Percentiles rank a stretch among this genome's conserved stretches.
Conservation (phyloP, 805 yeast genomes). For the Komagataella pseudopastoris region DNA sequence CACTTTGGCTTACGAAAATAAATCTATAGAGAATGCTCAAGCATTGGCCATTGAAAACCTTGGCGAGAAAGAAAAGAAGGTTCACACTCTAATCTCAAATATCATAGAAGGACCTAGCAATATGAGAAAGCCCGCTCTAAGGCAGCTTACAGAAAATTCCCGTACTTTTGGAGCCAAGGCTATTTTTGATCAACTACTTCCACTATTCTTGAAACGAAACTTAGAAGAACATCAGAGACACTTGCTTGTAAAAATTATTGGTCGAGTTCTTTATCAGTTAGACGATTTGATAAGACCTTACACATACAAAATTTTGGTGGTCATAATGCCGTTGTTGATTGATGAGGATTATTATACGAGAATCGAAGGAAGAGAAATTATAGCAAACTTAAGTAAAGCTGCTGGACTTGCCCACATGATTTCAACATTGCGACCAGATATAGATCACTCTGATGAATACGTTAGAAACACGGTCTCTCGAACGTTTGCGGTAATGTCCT, state of each 20-base stretch:
- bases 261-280: conserved; percentile 51
- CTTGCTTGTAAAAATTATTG: conserved; percentile 62
- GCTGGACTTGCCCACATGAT: conserved; percentile 77
- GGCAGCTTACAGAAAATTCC: conserved; percentile 53
- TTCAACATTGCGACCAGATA: conserved; percentile 66
- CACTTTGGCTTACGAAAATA: conserved; percentile 12
- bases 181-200: conserved; percentile 59
- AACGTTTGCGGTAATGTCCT: conserved; percentile 73
- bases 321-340: conserved; percentile 63
- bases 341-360: conserved; percentile 72
- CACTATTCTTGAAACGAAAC: conserved; percentile 56
- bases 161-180: conserved; percentile 53
- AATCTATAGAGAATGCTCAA: conserved; percentile 17
- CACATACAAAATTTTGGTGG: conserved; percentile 58
- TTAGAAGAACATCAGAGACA: conserved; percentile 79
- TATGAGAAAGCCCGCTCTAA: conserved; percentile 54
- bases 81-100: conserved; percentile 49
- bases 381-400: conserved; percentile 62
- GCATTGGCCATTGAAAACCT: conserved; percentile 41
- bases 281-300: conserved; percentile 58
- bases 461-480: conserved; percentile 66
- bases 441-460: conserved; percentile 73
- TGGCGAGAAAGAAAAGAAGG: conserved; percentile 45
- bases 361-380: conserved; percentile 66
- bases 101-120: conserved; percentile 70